phyloP scores from a whole-genome alignment of 2,329 filamentous ascomycete genomes.

The Rhytidhysteron rufulum region DNA sequence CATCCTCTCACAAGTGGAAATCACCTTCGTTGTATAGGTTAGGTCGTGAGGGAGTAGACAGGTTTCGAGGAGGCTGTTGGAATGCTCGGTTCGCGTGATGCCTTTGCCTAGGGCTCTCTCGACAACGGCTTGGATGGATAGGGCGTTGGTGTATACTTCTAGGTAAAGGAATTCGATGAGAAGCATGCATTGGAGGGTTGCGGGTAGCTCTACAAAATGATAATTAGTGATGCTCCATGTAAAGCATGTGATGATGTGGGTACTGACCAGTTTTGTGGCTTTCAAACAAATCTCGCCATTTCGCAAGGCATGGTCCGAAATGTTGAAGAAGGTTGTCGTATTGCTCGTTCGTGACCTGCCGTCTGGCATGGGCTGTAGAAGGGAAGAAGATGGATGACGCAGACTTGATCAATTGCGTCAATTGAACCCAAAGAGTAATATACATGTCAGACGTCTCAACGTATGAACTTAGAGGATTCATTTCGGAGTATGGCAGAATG shows the following conservation, averaged over 20 bases:
- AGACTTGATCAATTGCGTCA: conserved; percentile 45
- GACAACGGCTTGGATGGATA: conserved; percentile 56
- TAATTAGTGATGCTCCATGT: not conserved
- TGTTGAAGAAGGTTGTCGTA: conserved; percentile 50
- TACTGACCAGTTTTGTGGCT: conserved; percentile 39
- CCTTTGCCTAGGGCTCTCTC: conserved; percentile 49
- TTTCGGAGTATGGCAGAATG: too few species aligned
- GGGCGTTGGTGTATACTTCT: conserved; percentile 42
- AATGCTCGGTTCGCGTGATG: too few species aligned
- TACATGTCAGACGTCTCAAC: too few species aligned
- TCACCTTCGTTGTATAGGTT: too few species aligned
- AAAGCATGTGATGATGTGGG: conserved; percentile 34
- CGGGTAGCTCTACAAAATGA: conserved; percentile 24
- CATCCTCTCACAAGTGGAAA: too few species aligned
- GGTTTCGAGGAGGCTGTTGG: too few species aligned
- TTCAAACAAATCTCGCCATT: too few species aligned
- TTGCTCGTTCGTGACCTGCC: conserved; percentile 44
- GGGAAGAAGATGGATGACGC: conserved; percentile 54
- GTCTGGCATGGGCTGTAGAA: conserved; percentile 36
- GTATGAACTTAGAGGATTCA: too few species aligned
- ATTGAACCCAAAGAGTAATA: conserved; percentile 49
- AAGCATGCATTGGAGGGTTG: conserved; percentile 45
- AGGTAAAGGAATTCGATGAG: conserved; percentile 51
- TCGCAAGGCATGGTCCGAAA: conserved; percentile 39
- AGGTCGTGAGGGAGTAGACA: too few species aligned